phyloP scores from a whole-genome alignment of 345 rosid genomes.

The Populus simonii region DNA sequence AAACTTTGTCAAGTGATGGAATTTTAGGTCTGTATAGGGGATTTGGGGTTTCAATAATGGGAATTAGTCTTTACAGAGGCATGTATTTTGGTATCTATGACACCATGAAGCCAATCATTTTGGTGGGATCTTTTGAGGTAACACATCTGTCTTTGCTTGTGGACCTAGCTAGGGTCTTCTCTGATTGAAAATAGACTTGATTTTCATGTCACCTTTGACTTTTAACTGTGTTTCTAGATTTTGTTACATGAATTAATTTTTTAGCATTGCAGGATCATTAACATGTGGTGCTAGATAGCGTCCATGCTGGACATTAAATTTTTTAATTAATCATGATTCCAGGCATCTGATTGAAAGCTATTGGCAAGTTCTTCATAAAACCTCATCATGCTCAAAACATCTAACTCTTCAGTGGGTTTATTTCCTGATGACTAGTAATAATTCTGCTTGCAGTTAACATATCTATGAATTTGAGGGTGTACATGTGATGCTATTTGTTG shows the following conservation, averaged over 20 bases:
- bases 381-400: not conserved
- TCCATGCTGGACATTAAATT: not conserved
- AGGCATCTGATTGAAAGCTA: not conserved
- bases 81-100: constrained; percentile 94
- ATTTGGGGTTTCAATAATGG: constrained; percentile 82
- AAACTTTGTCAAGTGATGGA: constrained; percentile 75
- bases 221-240: no score
- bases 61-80: constrained; percentile 87
- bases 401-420: not conserved
- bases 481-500: not conserved
- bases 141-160: constrained; percentile 6
- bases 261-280: not conserved
- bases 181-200: not conserved
- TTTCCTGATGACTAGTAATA: not conserved
- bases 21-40: constrained; percentile 76
- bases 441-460: not conserved
- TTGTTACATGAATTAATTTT: not conserved
- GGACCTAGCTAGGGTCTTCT: not conserved
- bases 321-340: not conserved
- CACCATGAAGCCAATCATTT: constrained; percentile 74
- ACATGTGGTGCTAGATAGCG: not conserved
- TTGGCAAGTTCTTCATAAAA: not conserved
- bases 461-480: not conserved
- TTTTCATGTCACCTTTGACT: not conserved
- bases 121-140: constrained; percentile 89